Evolutionary conservation across 176 grass and related monocot species (phyloP).

Genomic region (Juncus effusus): DNA sequence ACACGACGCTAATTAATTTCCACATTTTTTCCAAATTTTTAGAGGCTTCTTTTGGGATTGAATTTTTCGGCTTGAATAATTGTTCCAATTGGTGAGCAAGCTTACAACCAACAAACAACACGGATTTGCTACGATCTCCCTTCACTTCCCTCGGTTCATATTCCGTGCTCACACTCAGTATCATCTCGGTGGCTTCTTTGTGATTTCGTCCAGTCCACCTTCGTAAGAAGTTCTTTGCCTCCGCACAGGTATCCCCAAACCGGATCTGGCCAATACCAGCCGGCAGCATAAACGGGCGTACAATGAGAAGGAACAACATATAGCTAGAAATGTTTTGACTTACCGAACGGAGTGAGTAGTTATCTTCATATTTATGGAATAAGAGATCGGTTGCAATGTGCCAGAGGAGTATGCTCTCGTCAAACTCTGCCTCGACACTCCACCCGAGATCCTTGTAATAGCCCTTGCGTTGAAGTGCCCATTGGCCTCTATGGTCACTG

Average conservation of each 20-base stretch:
- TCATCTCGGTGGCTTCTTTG: slow-evolving; percentile 12
- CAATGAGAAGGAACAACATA: slow-evolving; percentile 40
- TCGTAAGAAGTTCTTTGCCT: slow-evolving; percentile 17
- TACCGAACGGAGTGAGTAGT: too few species aligned
- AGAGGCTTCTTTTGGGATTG: neutral
- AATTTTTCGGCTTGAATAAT: neutral
- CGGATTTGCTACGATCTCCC: slow-evolving; percentile 12
- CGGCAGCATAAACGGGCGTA: slow-evolving; percentile 28
- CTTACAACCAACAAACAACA: neutral
- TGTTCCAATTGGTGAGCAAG: neutral
- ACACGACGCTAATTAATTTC: slow-evolving; percentile 15
- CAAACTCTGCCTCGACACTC: slow-evolving; percentile 16
- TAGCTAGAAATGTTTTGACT: slow-evolving; percentile 35
- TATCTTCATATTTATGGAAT: too few species aligned
- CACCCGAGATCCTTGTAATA: slow-evolving; percentile 12
- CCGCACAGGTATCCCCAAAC: slow-evolving; percentile 22
- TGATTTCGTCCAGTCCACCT: neutral
- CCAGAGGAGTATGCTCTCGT: slow-evolving; percentile 40
- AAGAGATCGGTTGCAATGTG: slow-evolving; percentile 39
- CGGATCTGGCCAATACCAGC: slow-evolving; percentile 17
- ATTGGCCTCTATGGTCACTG: neutral
- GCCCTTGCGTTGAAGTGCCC: slow-evolving; percentile 5
- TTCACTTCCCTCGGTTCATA: neutral
- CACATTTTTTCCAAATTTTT: slow-evolving; percentile 1
- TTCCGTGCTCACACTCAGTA: neutral